Evolutionary conservation across 2,329 filamentous ascomycete genomes (phyloP).

Genomic region (Phoma sp.): DNA sequence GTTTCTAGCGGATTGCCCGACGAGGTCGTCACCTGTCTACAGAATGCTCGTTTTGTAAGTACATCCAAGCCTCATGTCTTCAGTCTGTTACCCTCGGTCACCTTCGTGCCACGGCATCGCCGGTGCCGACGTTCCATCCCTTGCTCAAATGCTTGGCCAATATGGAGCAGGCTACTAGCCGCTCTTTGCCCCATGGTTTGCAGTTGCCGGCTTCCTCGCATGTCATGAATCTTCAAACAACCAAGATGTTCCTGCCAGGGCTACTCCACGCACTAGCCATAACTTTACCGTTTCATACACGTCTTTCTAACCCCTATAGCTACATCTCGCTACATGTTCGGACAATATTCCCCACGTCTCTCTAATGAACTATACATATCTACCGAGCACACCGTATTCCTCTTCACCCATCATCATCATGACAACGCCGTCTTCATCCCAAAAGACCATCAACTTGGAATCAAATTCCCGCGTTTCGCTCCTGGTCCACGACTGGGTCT

Average conservation of each 20-base stretch:
- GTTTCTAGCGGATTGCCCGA: constrained; percentile 71
- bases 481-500: constrained; percentile 98
- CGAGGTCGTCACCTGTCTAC: constrained; percentile 87
- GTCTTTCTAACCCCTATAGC: constrained; percentile 59
- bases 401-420: constrained; percentile 77
- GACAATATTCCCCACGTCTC: constrained; percentile 87
- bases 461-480: constrained; percentile 87
- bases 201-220: background rate
- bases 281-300: background rate
- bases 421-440: constrained; percentile 81
- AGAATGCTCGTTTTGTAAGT: constrained; percentile 90
- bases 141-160: constrained; percentile 2
- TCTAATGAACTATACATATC: constrained; percentile 99
- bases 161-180: background rate
- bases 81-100: background rate
- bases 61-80: background rate
- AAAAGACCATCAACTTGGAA: constrained; percentile 81
- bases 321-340: constrained; percentile 91
- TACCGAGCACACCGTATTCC: constrained; percentile 73
- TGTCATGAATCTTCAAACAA: background rate
- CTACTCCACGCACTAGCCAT: background rate
- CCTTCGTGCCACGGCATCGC: background rate
- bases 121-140: background rate
- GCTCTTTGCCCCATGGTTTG: background rate
- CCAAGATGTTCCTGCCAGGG: background rate